phyloP scores from a whole-genome alignment of 257 asterid genomes.

The Coffea eugenioides region DNA sequence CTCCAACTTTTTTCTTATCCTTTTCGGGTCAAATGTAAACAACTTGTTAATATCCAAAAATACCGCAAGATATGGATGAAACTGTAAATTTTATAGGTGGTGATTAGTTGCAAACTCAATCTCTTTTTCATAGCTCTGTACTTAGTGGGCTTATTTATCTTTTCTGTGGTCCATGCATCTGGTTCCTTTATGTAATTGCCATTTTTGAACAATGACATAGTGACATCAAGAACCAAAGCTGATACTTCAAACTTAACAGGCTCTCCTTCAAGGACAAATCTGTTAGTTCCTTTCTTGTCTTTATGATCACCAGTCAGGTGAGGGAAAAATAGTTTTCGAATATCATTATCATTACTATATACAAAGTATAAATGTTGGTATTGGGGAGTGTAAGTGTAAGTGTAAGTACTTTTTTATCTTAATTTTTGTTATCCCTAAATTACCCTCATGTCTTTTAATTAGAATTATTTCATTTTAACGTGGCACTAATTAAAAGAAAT shows the following conservation, averaged over 20 bases:
- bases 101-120: background rate
- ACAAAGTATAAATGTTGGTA: no score
- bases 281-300: background rate
- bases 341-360: no score
- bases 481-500: no score
- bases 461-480: no score
- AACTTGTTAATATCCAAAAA: background rate
- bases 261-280: background rate
- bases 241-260: background rate
- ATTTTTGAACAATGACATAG: background rate
- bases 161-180: background rate
- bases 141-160: background rate
- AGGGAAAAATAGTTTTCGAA: no score
- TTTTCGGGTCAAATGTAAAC: background rate
- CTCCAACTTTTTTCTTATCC: background rate
- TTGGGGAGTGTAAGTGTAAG: no score
- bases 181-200: background rate
- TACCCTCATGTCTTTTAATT: no score
- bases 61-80: background rate
- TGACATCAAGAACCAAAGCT: background rate
- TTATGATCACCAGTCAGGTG: background rate
- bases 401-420: no score
- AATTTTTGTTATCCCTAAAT: no score
- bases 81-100: background rate
- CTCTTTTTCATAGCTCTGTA: background rate